Percentiles rank a stretch among this genome's conserved stretches.
phyloP scores from a whole-genome alignment of 2,329 filamentous ascomycete genomes.

The Nemania sp. region DNA sequence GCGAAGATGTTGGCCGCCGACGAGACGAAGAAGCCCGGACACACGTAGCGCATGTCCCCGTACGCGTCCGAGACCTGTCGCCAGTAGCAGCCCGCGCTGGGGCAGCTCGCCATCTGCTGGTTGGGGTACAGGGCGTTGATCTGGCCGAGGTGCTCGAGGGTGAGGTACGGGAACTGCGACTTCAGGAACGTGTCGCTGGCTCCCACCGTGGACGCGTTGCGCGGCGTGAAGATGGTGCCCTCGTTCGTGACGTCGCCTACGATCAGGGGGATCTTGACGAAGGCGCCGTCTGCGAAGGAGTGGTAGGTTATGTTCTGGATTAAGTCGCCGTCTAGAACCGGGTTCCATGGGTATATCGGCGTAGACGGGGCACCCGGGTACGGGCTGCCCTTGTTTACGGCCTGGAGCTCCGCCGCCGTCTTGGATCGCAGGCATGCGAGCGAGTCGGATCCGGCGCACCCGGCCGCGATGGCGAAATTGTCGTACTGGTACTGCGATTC shows the following conservation, averaged over 20 bases:
- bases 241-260: constrained; percentile 66
- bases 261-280: constrained; percentile 59
- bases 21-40: constrained; percentile 62
- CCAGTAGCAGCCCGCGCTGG: constrained; percentile 59
- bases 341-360: constrained; percentile 59
- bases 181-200: constrained; percentile 61
- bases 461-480: constrained; percentile 50
- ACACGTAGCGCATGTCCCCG: constrained; percentile 69
- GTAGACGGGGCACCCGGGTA: constrained; percentile 41
- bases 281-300: constrained; percentile 52
- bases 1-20: constrained; percentile 38
- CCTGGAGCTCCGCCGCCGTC: constrained; percentile 48
- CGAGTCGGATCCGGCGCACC: constrained; percentile 46
- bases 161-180: constrained; percentile 62
- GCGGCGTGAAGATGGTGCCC: constrained; percentile 65
- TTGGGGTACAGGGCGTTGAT: constrained; percentile 63
- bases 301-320: constrained; percentile 56
- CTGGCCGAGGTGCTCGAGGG: constrained; percentile 50
- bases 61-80: constrained; percentile 61
- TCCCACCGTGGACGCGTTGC: constrained; percentile 49
- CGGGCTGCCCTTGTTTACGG: constrained; percentile 48
- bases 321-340: constrained; percentile 59
- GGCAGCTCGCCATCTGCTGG: constrained; percentile 50
- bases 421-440: constrained; percentile 53
- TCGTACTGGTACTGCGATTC: constrained; percentile 59